A percentile compares a stretch with the other conserved stretches of the same genome.
phyloP scores from a whole-genome alignment of 1,139 yeast species.

The Entelexis paramagnoliae region DNA sequence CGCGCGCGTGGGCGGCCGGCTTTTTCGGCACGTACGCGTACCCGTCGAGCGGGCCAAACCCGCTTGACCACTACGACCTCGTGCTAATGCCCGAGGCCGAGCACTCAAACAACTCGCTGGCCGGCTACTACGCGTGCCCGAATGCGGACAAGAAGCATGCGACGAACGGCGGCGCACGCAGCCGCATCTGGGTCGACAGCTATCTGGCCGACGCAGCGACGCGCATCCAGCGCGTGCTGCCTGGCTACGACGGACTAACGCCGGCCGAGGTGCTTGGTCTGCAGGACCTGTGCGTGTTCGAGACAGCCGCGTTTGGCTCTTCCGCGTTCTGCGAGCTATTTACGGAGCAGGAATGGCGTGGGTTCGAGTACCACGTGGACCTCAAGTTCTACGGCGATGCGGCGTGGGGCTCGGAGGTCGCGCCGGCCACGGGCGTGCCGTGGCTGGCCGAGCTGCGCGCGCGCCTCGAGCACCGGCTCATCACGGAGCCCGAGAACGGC shows the following conservation, averaged over 20 bases:
- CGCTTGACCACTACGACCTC: conserved; percentile 29
- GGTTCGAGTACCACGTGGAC: conserved; percentile 40
- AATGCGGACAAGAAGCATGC: conserved; percentile 28
- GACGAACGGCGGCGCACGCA: conserved; percentile 26
- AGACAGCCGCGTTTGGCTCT: conserved; percentile 41
- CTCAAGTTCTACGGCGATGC: conserved; percentile 35
- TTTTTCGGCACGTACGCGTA: conserved; percentile 35
- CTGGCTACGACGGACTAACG: conserved; percentile 35
- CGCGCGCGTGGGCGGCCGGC: conserved; percentile 39
- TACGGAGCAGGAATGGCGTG: conserved; percentile 43
- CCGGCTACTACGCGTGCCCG: conserved; percentile 36
- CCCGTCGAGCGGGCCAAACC: conserved; percentile 27
- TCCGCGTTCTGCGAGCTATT: conserved; percentile 42
- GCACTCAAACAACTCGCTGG: conserved; percentile 35
- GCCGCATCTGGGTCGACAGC: conserved; percentile 31
- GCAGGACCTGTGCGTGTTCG: conserved; percentile 43
- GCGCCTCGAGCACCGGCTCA: conserved; percentile 29
- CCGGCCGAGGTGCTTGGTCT: conserved; percentile 34
- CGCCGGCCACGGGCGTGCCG: conserved; percentile 37
- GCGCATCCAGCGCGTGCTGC: conserved; percentile 37
- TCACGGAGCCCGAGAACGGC: conserved; percentile 29
- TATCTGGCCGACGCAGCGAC: conserved; percentile 37
- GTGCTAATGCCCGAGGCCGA: conserved; percentile 31
- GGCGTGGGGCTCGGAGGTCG: conserved; percentile 32
- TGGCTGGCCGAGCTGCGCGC: conserved; percentile 36